These are phyloP conservation scores for Ballota nigra DNA, from an alignment of 257 asterid genomes.

Conservation along the genomic window DNA sequence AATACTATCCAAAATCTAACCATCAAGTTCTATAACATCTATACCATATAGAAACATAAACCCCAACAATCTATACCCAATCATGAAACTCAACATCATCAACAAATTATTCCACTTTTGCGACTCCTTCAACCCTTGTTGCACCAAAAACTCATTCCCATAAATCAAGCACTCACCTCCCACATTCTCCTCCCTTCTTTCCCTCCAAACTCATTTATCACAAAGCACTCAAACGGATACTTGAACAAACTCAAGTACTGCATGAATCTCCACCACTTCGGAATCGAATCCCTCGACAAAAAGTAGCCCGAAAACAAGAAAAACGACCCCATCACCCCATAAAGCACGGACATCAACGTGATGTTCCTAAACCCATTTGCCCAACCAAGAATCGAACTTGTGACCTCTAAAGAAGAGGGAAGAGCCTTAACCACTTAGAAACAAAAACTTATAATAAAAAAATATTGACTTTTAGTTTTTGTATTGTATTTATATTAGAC, in stretches of 20 bases:
- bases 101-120: constrained; percentile 59
- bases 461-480: too few species aligned
- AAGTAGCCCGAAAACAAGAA: constrained; percentile 84
- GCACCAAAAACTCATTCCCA: constrained; percentile 48
- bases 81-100: constrained; percentile 50
- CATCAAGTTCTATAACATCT: constrained; percentile 39
- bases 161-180: constrained; percentile 46
- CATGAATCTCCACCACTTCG: constrained; percentile 63
- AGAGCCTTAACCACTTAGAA: too few species aligned
- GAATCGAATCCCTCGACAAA: constrained; percentile 53
- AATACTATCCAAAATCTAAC: neutral
- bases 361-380: too few species aligned
- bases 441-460: too few species aligned
- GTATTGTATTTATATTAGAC: too few species aligned
- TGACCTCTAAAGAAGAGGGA: too few species aligned
- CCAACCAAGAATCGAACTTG: too few species aligned
- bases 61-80: constrained; percentile 54
- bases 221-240: constrained; percentile 74
- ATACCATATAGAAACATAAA: constrained; percentile 49
- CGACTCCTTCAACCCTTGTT: constrained; percentile 52
- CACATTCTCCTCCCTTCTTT: constrained; percentile 59
- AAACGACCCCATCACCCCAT: constrained; percentile 57
- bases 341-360: constrained; percentile 58
- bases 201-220: constrained; percentile 81
- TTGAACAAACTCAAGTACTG: constrained; percentile 66